Base-by-base conservation (phyloP, 306 rosid genomes). In the Oemleria cerasiformis region DNA sequence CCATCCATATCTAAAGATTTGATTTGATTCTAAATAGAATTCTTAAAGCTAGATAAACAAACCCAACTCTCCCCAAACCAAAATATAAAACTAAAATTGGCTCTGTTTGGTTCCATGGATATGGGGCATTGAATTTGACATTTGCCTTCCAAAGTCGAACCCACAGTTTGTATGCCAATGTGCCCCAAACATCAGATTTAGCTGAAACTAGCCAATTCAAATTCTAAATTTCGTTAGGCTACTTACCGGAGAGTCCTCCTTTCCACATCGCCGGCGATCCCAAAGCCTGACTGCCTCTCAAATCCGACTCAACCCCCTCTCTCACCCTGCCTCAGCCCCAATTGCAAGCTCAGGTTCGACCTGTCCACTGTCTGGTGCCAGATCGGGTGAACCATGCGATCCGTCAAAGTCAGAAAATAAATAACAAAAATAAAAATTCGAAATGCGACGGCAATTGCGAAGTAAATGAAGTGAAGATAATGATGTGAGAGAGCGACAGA, bases 191-290 rank as follows among this genome's bases (percentile, higher is more conserved):
- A 54, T 40, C 73, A 21, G 36, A 21, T 42, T 23, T 10, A 2
- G 1, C 30, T 6, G 21, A 45, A 8, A 57, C 66, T 57, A 58
- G 0, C 15, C 15, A 44, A 57, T 5, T 44, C 56, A 58, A 71
- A 57, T 43, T 57, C 55, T 17, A 44, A 25, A 43, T 8, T n/a
- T 10, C 11, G 10, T 9, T 40, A 8, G 36, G 11, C 34, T 47
- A 71, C 75, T 43, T 45, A 71, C 75, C 74, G 7, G 15, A 36
- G 2, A 25, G 43, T 44, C 66, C 74, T 70, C 42, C 55, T 57
- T 25, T 30, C 42, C 16, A 41, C 54, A 23, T 41, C 56, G 74
- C 74, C 66, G n/a, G 56, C 62, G 74, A 70, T 70, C 66, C 43
- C 66, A 44, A 30, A n/a, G 34, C 44, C 25, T 14, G 64, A 69